Evolutionary conservation across 495 filamentous ascomycete species (phyloP).

Genomic region (Penicillium subrubescens): DNA sequence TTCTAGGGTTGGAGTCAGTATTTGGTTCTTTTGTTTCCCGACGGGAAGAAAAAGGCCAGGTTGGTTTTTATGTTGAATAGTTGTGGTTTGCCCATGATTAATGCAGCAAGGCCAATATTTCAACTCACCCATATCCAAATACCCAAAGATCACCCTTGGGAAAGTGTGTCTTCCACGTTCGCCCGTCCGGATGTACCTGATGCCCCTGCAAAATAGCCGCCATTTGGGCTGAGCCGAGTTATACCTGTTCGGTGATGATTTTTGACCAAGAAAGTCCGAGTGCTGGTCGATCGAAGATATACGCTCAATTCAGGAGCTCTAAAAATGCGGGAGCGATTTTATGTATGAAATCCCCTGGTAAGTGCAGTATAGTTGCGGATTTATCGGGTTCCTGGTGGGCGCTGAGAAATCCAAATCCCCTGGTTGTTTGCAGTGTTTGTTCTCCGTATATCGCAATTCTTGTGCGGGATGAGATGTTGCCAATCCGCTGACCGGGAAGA

Average conservation of each 20-base stretch:
- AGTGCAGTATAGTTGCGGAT: background rate
- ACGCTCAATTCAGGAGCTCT: too few species aligned
- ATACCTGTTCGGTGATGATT: too few species aligned
- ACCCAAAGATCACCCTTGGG: slow-evolving; percentile 74
- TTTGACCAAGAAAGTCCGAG: background rate
- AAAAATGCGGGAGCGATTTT: background rate
- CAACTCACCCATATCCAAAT: slow-evolving; percentile 86
- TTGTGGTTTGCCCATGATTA: background rate
- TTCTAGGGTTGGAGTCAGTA: slow-evolving; percentile 52
- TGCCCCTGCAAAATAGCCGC: slow-evolving; percentile 25
- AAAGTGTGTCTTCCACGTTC: slow-evolving; percentile 47
- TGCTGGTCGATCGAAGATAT: background rate
- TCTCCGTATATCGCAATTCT: background rate
- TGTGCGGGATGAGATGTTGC: background rate
- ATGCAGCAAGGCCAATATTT: background rate
- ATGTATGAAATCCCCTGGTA: background rate
- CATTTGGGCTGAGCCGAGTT: slow-evolving; percentile 21
- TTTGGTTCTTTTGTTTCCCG: background rate
- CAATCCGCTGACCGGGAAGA: background rate
- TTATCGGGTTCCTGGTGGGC: background rate
- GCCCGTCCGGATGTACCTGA: slow-evolving; percentile 35
- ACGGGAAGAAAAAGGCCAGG: background rate
- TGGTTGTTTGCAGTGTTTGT: slow-evolving; percentile 30
- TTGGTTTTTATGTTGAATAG: background rate
- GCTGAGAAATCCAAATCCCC: slow-evolving; percentile 16